Evolutionary conservation across 352 stramenopile genomes (phyloP).

Genomic region (Stramenopiles sp.): DNA sequence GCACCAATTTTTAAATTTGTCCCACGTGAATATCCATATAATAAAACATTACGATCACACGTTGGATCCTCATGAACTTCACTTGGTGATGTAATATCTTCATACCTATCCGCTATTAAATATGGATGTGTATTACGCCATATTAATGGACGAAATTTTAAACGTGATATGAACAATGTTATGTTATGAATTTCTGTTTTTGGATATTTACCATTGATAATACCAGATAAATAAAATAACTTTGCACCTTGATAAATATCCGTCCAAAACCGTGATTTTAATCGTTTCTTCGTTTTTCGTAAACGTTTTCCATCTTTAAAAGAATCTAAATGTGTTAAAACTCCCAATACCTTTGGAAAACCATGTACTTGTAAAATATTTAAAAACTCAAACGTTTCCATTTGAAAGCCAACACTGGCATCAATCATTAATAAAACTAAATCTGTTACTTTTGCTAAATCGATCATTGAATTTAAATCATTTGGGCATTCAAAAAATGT

Average conservation of each 20-base stretch:
- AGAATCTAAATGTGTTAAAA: conserved; percentile 94
- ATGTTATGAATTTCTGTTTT: conserved; percentile 97
- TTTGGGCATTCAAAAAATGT: conserved; percentile 98
- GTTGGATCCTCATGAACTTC: conserved; percentile 71
- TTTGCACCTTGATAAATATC: conserved; percentile 75
- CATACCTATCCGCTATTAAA: conserved; percentile 86
- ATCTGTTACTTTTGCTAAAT: conserved; percentile 95
- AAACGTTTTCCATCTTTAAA: conserved; percentile 96
- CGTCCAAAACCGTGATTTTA: conserved; percentile 98
- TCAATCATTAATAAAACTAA: conserved; percentile 95
- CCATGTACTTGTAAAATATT: conserved; percentile 88
- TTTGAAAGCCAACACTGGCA: conserved; percentile 99
- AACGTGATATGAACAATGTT: conserved; percentile 81
- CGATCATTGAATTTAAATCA: conserved; percentile 64
- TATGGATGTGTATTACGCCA: conserved; percentile 99
- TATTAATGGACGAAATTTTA: conserved; percentile 91
- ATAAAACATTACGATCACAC: conserved; percentile 71
- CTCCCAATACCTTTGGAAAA: conserved; percentile 85
- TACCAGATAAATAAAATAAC: conserved; percentile 90
- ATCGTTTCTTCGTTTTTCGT: conserved; percentile 87
- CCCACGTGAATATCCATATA: conserved; percentile 95
- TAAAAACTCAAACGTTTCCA: conserved; percentile 99
- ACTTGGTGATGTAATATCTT: conserved; percentile 89
- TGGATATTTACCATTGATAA: conserved; percentile 95
- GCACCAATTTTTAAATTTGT: conserved; percentile 82